Evolutionary conservation across 1,284 basidiomycete genomes (phyloP).

Genomic region (Cryptococcus sp.): DNA sequence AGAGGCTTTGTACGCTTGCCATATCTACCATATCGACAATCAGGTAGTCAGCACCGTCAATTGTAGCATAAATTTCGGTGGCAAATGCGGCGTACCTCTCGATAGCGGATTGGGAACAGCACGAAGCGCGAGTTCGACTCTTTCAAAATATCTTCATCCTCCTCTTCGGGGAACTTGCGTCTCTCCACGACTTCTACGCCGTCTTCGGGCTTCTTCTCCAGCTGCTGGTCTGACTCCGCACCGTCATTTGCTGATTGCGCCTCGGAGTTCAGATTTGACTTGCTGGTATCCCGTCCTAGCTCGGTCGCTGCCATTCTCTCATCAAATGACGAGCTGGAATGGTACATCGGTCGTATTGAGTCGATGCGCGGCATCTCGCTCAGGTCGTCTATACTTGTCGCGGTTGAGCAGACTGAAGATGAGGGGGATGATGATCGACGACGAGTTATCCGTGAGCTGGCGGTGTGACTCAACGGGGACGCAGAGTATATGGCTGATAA

Average conservation of each 20-base stretch:
- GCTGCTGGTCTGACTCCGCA: neutral
- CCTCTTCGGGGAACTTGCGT: slow-evolving; percentile 49
- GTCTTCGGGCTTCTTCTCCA: neutral
- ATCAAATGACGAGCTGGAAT: slow-evolving; percentile 10
- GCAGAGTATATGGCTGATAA: too few relatives aligned
- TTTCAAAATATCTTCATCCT: slow-evolving; percentile 74
- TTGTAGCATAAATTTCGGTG: neutral
- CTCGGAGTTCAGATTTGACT: neutral
- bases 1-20: slow-evolving; percentile 87
- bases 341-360: slow-evolving; percentile 36
- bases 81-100: slow-evolving; percentile 58
- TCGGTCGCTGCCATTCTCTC: slow-evolving; percentile 2
- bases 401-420: slow-evolving; percentile 31
- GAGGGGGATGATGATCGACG: slow-evolving; percentile 27
- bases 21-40: slow-evolving; percentile 63
- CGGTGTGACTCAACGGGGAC: too few relatives aligned
- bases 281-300: neutral
- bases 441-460: too few relatives aligned
- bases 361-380: slow-evolving; percentile 35
- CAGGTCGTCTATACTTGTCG: slow-evolving; percentile 38
- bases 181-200: slow-evolving; percentile 3
- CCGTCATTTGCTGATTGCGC: neutral
- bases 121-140: slow-evolving; percentile 69
- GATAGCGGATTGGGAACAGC: slow-evolving; percentile 86
- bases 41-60: neutral